phyloP scores from a whole-genome alignment of 805 yeast species.

The Starmerella riodocensis region DNA sequence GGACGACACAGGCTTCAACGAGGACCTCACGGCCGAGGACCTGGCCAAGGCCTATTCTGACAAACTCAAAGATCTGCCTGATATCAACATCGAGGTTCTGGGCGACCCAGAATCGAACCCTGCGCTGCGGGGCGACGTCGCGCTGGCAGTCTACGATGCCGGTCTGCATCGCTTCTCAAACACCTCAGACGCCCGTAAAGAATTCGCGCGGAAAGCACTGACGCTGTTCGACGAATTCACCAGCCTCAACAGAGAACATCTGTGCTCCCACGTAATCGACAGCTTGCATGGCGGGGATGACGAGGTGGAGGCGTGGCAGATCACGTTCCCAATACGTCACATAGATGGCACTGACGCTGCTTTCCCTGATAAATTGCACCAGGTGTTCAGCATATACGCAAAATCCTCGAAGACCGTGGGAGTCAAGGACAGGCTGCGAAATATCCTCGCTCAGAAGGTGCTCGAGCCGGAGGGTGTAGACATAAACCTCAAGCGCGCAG shows the following conservation, averaged over 20 bases:
- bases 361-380: constrained; percentile 51
- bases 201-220: constrained; percentile 37
- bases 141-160: constrained; percentile 55
- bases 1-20: constrained; percentile 36
- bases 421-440: constrained; percentile 21
- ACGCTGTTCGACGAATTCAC: constrained; percentile 54
- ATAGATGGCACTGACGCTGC: constrained; percentile 29
- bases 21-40: constrained; percentile 34
- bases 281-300: constrained; percentile 33
- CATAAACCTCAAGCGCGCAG: constrained; percentile 18
- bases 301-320: constrained; percentile 37
- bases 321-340: constrained; percentile 56
- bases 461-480: constrained; percentile 19
- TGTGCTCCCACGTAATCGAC: constrained; percentile 51
- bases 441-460: constrained; percentile 19
- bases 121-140: constrained; percentile 61
- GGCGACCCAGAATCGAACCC: constrained; percentile 80
- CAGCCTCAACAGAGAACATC: constrained; percentile 53
- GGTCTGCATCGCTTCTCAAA: constrained; percentile 39
- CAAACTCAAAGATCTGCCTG: constrained; percentile 59
- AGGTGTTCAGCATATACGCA: constrained; percentile 55
- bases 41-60: constrained; percentile 42
- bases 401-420: constrained; percentile 16
- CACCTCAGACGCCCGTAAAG: constrained; percentile 27
- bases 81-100: constrained; percentile 69